phyloP scores from a whole-genome alignment of 202 grass and related monocot genomes.

The Panicum virgatum region DNA sequence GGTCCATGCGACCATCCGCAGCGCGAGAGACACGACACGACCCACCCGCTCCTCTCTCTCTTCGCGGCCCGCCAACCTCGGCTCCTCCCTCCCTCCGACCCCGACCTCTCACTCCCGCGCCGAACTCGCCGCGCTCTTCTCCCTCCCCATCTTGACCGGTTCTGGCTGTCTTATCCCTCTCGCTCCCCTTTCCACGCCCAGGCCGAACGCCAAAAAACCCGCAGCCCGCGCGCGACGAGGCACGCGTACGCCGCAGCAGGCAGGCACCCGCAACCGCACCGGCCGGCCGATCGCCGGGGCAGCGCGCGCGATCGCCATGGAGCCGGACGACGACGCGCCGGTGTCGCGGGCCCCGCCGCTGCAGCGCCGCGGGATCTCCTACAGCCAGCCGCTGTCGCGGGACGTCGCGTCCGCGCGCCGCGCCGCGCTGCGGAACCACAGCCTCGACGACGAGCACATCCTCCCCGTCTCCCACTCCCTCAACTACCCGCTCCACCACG shows the following conservation, averaged over 20 bases:
- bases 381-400: slow-evolving; percentile 80
- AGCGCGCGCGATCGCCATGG: slow-evolving; percentile 40
- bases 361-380: slow-evolving; percentile 70
- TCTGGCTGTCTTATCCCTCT: slow-evolving; percentile 45
- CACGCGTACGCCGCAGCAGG: background rate
- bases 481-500: slow-evolving; percentile 47
- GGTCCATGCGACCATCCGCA: background rate
- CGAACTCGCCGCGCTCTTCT: slow-evolving; percentile 43
- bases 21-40: too few species aligned
- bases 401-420: slow-evolving; percentile 52
- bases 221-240: background rate
- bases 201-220: background rate
- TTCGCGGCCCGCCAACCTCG: slow-evolving; percentile 3
- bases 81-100: slow-evolving; percentile 5
- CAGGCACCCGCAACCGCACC: background rate
- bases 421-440: slow-evolving; percentile 66
- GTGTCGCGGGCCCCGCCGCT: background rate
- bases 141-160: slow-evolving; percentile 45
- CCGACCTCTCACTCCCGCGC: slow-evolving; percentile 36
- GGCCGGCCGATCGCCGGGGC: background rate
- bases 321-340: slow-evolving; percentile 57
- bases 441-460: slow-evolving; percentile 64
- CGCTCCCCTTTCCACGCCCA: slow-evolving; percentile 16
- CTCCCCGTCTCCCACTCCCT: slow-evolving; percentile 38
- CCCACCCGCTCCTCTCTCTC: background rate